phyloP scores from a whole-genome alignment of 371 early-diverging fungal species.

The Mycotypha africana region DNA sequence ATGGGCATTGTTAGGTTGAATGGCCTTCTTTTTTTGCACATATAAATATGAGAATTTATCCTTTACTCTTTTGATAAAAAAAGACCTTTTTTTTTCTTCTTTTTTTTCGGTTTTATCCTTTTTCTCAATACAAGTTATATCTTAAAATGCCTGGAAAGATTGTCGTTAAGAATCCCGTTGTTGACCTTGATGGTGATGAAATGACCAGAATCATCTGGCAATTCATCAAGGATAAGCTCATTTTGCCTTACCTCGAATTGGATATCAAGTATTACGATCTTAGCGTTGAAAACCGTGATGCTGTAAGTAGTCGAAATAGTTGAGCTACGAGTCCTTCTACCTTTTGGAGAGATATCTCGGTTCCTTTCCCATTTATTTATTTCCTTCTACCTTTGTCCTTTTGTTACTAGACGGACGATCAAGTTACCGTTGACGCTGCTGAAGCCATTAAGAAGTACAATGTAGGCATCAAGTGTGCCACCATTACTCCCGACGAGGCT shows the following conservation, averaged over 20 bases:
- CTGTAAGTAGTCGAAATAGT: constrained; percentile 52
- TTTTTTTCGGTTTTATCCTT: neutral
- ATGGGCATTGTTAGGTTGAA: too few relatives aligned
- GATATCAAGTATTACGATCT: constrained; percentile 96
- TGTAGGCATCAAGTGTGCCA: constrained; percentile 98
- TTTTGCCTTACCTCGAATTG: constrained; percentile 87
- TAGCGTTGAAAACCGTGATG: constrained; percentile 87
- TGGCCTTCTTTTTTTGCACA: neutral
- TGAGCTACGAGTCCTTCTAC: too few relatives aligned
- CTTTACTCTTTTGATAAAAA: neutral
- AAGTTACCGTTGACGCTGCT: constrained; percentile 95
- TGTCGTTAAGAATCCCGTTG: constrained; percentile 78
- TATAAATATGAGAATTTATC: neutral
- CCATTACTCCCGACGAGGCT: constrained; percentile 97
- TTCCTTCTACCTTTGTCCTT: too few relatives aligned
- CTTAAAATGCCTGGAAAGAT: constrained; percentile 37
- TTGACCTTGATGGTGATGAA: constrained; percentile 95
- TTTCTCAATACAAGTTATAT: neutral
- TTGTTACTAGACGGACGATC: constrained; percentile 77
- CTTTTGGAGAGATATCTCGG: too few relatives aligned
- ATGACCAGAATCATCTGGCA: constrained; percentile 96
- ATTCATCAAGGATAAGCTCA: constrained; percentile 89
- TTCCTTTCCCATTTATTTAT: too few relatives aligned
- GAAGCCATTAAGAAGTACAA: constrained; percentile 95
- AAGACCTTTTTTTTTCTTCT: neutral